phyloP scores from a whole-genome alignment of 805 yeast genomes.

The Candida dendrica region DNA sequence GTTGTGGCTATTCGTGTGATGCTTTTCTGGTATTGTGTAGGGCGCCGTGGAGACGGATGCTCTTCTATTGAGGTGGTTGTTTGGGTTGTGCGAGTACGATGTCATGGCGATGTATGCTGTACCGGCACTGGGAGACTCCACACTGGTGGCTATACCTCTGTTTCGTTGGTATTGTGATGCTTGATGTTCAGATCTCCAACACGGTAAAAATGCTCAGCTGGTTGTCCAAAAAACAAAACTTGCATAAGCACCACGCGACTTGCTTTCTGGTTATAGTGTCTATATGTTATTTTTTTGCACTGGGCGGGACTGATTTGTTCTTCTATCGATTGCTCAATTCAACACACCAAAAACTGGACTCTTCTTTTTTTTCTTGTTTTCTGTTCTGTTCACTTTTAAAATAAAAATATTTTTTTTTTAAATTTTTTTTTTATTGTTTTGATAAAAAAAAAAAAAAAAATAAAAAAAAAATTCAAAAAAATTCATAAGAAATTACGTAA shows the following conservation, averaged over 20 bases:
- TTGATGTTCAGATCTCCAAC: not conserved
- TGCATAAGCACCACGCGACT: not conserved
- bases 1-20: not conserved
- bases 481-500: not conserved
- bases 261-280: too few species aligned
- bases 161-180: not conserved
- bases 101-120: not conserved
- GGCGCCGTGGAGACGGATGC: conserved; percentile 31
- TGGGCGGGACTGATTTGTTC: too few species aligned
- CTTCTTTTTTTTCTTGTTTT: not conserved
- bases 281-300: too few species aligned
- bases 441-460: too few species aligned
- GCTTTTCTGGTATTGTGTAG: conserved; percentile 25
- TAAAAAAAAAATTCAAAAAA: not conserved
- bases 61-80: conserved; percentile 23
- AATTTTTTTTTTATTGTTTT: not conserved
- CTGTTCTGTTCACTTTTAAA: not conserved
- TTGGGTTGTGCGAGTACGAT: conserved; percentile 8
- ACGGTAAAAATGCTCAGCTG: not conserved
- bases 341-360: too few species aligned
- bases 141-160: not conserved
- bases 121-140: too few species aligned
- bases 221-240: not conserved
- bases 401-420: conserved; percentile 1
- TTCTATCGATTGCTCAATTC: too few species aligned